A percentile compares a stretch with the other conserved stretches of the same genome.
Evolutionary conservation across 352 stramenopile genomes (phyloP).

Genomic region (Aphanomyces euteiches): DNA sequence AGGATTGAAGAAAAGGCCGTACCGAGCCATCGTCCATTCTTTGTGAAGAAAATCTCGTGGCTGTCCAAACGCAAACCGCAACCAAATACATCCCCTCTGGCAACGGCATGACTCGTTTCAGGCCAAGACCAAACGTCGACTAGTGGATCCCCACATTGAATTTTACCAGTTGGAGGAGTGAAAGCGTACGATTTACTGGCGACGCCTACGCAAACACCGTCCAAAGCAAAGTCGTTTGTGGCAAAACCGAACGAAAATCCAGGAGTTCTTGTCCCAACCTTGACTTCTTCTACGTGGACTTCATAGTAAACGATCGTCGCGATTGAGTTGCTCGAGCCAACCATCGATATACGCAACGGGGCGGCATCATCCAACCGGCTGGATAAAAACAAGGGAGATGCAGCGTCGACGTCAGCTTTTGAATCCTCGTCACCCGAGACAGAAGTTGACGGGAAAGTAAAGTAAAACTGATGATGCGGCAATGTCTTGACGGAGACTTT

Average conservation of each 20-base stretch:
- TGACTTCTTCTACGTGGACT: slow-evolving; percentile 68
- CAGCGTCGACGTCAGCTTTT: slow-evolving; percentile 27
- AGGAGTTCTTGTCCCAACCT: slow-evolving; percentile 37
- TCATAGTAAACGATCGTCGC: slow-evolving; percentile 82
- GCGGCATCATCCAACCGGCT: slow-evolving; percentile 66
- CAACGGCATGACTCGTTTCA: slow-evolving; percentile 44
- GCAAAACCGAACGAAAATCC: slow-evolving; percentile 55
- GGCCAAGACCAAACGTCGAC: slow-evolving; percentile 74
- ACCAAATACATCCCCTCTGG: slow-evolving; percentile 65
- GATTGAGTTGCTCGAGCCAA: slow-evolving; percentile 45
- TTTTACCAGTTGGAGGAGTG: slow-evolving; percentile 59
- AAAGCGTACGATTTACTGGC: slow-evolving; percentile 66
- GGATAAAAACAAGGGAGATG: slow-evolving; percentile 40
- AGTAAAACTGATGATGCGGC: not conserved
- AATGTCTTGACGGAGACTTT: slow-evolving; percentile 59
- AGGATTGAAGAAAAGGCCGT: slow-evolving; percentile 75
- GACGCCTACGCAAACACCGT: slow-evolving; percentile 52
- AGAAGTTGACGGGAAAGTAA: not conserved
- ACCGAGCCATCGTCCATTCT: slow-evolving; percentile 74
- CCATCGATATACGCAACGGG: slow-evolving; percentile 1
- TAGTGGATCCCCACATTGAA: slow-evolving; percentile 48
- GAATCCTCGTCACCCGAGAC: slow-evolving; percentile 33
- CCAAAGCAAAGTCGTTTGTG: slow-evolving; percentile 58
- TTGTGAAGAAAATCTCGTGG: slow-evolving; percentile 82
- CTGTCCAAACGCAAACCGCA: slow-evolving; percentile 77